These are phyloP conservation scores for Fusarium falciforme DNA, from an alignment of 2,329 filamentous ascomycete genomes.

Conservation along the genomic window DNA sequence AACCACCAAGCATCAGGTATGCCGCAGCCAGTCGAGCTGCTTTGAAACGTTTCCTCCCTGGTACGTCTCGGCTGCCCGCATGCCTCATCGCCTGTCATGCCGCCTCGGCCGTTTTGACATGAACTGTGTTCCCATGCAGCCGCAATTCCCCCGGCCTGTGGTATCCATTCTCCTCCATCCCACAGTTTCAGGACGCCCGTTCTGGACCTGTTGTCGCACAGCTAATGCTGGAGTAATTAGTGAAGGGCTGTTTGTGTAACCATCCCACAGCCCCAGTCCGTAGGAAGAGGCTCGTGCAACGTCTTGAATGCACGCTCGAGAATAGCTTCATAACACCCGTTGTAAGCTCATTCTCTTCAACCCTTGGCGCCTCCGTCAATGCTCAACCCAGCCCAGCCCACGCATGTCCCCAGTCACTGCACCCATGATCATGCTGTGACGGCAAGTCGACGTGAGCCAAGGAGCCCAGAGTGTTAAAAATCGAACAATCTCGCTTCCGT, in stretches of 20 bases:
- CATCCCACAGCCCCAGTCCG: constrained; percentile 5
- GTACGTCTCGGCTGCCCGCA: constrained; percentile 25
- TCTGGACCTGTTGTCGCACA: constrained; percentile 15
- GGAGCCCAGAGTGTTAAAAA: neutral
- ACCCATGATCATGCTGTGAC: constrained; percentile 8
- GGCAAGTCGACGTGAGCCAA: neutral
- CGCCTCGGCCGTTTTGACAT: constrained; percentile 32
- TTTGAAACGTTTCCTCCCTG: constrained; percentile 10
- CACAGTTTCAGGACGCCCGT: constrained; percentile 11
- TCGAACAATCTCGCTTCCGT: neutral
- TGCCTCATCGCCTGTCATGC: constrained; percentile 32
- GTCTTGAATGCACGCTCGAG: neutral
- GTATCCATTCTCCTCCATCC: constrained; percentile 6
- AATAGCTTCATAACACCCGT: neutral
- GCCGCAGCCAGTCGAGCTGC: neutral
- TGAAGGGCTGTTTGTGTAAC: constrained; percentile 6
- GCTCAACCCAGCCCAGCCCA: neutral
- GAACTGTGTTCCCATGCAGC: constrained; percentile 31
- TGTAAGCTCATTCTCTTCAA: neutral
- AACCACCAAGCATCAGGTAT: neutral
- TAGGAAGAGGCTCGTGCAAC: constrained; percentile 4
- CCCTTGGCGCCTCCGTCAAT: neutral
- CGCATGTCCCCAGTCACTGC: neutral
- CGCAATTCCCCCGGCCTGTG: constrained; percentile 29
- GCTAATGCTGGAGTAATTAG: constrained; percentile 9